These are phyloP conservation scores for Musa acuminata DNA, from an alignment of 176 grass and related monocot species.

Conservation along the genomic window DNA sequence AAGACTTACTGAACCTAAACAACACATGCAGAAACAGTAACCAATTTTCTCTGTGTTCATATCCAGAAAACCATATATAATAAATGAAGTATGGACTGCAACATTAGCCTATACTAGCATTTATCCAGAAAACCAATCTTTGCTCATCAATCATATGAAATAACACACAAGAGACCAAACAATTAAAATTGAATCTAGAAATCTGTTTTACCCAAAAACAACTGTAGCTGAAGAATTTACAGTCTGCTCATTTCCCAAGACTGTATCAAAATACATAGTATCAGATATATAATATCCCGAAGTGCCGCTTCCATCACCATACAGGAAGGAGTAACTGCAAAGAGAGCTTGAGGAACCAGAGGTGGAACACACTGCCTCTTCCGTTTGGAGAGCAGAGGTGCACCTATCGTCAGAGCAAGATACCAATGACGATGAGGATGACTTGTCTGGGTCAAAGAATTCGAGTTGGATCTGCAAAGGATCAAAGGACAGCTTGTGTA, in stretches of 20 bases:
- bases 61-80: no score
- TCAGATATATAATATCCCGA: constrained; percentile 89
- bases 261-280: constrained; percentile 62
- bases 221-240: constrained; percentile 83
- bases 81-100: no score
- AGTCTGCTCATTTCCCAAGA: constrained; percentile 59
- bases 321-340: constrained; percentile 83
- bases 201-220: constrained; percentile 63
- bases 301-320: constrained; percentile 91
- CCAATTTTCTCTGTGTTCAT: no score
- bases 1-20: not conserved
- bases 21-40: not conserved
- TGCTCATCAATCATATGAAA: not conserved
- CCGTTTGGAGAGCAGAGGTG: constrained; percentile 56
- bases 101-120: no score
- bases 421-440: constrained; percentile 59
- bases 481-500: not conserved
- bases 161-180: not conserved
- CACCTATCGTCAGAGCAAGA: constrained; percentile 73
- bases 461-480: constrained; percentile 64
- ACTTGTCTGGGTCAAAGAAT: constrained; percentile 57
- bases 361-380: constrained; percentile 65
- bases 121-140: not conserved
- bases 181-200: not conserved
- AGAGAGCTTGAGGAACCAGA: constrained; percentile 36